Evolutionary conservation across 2,329 filamentous ascomycete genomes (phyloP), one percentile per base, ranked within the genome.

Genomic region (Verticillium alfalfae): DNA sequence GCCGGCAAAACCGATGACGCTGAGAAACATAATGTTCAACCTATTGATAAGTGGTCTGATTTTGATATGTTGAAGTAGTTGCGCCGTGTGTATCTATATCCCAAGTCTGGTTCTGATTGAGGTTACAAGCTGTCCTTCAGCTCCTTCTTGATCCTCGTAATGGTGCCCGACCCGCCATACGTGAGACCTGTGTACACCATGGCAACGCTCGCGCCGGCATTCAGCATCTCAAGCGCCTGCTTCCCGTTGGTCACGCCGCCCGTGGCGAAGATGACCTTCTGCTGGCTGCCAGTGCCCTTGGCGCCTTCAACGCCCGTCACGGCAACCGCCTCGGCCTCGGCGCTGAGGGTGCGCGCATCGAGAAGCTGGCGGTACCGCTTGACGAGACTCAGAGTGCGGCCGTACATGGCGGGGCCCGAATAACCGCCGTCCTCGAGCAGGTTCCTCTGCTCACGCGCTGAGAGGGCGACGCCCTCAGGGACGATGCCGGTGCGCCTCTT

Each of bases 211-310:
- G 95, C 95, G 9, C 95, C 95, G 0, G 93, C 93, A 67, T 96
- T 91, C 57, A 98, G 81, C 7, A 94, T 86, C 76, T 91, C 83
- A 15, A 91, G 78, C 9, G 92, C 96, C 76, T 98, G 89, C 65
- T 89, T 83, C 5, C 95, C 95, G 66, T 89, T 94, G 1, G 90
- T 95, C 70, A 99, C 94, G 18, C 95, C 95, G 1, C 95, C 95
- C 0, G 92, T 95, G 0, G 94, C 94, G 72, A 98, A 98, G 64
- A 99, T 90, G 59, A 93, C 88, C 77, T 97, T 97, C 57, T 82
- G 82, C 63, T 68, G 69, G 18, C 64, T 65, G 58, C 66, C 66
- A 36, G 63, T 22, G 41, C 60, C 60, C 56, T 70, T 63, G 52
- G 68, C 72, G 12, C 71, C 70, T 55, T 72, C 68, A 1, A 71